Evolutionary conservation across 2,329 filamentous ascomycete species (phyloP), one percentile per base, ranked within the genome.

Genomic region (Stylonectria norvegica): DNA sequence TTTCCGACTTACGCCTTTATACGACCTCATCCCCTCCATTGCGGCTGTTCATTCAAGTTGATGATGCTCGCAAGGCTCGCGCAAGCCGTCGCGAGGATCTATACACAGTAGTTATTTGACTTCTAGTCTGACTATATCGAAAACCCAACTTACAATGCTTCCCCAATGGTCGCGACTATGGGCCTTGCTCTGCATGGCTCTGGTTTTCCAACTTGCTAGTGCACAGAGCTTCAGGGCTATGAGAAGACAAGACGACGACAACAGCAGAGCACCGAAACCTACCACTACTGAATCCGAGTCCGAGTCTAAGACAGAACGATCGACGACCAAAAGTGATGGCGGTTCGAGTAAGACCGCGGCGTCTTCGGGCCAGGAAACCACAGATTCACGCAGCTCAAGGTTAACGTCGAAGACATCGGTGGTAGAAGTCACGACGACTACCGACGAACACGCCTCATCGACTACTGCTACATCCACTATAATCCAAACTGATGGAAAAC

Each of bases 151-250:
- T 34, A 56, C 29, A 35, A 71, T 71, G 70, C 45, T 63, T 36
- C 47, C 50, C 17, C 62, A 52, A 42, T 56, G 62, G 45, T 42
- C 52, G 39, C 60, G 59, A 34, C 39, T 67, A 30, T 66, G 61
- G 61, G 60, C 61, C 23, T 47, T 72, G 31, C 49, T 74, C 40
- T 66, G 63, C 49, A 52, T 73, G 16, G 35, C 64, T 4, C 34
- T 72, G 29, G 56, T 58, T 29, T 51, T 70, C 17, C 65, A 73
- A 30, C 46, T 64, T 33, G 63, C 59, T 15, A 50, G 56, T 16
- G 66, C 65, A 9, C 60, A 64, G 29, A 58, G 51, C 40, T 52
- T 64, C 20, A 53, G 53, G 6, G 49, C 62, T 25, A 38, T 59
- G 15, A 54, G 51, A 45, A 63, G 68, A 44, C 63, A 69, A 40